Evolutionary conservation across 495 filamentous ascomycete genomes (phyloP).

Genomic region (Chaetomium tenue): DNA sequence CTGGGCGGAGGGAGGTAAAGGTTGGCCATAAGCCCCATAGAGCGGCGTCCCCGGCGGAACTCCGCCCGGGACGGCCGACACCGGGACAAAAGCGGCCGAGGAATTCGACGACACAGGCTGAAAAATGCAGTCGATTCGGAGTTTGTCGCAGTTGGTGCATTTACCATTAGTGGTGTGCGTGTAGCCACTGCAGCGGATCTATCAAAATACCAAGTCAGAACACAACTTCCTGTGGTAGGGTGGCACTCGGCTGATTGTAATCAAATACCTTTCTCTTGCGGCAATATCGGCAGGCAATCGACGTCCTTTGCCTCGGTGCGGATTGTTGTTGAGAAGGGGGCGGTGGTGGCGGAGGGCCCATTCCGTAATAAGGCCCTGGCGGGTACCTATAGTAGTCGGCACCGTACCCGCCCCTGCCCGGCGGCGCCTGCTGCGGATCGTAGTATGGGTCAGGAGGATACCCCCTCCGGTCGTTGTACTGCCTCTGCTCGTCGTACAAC

Average conservation of each 20-base stretch:
- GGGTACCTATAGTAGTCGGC: constrained; percentile 30
- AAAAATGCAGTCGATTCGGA: constrained; percentile 53
- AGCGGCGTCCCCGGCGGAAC: constrained; percentile 50
- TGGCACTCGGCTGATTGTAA: not conserved
- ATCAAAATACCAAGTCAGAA: constrained; percentile 19
- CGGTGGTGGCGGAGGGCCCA: constrained; percentile 24
- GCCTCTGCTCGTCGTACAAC: constrained; percentile 15
- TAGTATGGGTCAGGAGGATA: constrained; percentile 28
- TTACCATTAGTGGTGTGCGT: constrained; percentile 50
- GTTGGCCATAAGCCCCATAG: constrained; percentile 52
- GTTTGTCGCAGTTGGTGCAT: constrained; percentile 52
- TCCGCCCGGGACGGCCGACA: constrained; percentile 47
- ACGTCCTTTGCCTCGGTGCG: constrained; percentile 51
- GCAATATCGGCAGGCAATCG: constrained; percentile 53
- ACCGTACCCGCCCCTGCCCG: constrained; percentile 24
- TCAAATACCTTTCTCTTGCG: constrained; percentile 49
- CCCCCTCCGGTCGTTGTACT: constrained; percentile 16
- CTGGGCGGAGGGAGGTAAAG: constrained; percentile 34
- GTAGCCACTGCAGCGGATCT: constrained; percentile 57
- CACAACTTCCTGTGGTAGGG: not conserved
- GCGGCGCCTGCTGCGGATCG: constrained; percentile 20
- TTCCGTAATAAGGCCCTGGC: constrained; percentile 20
- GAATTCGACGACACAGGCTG: constrained; percentile 51
- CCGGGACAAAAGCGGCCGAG: constrained; percentile 50
- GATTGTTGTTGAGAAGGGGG: constrained; percentile 38